These are phyloP conservation scores for Scheffersomyces stambukii DNA, from an alignment of 1,139 yeast genomes.

Conservation along the genomic window DNA sequence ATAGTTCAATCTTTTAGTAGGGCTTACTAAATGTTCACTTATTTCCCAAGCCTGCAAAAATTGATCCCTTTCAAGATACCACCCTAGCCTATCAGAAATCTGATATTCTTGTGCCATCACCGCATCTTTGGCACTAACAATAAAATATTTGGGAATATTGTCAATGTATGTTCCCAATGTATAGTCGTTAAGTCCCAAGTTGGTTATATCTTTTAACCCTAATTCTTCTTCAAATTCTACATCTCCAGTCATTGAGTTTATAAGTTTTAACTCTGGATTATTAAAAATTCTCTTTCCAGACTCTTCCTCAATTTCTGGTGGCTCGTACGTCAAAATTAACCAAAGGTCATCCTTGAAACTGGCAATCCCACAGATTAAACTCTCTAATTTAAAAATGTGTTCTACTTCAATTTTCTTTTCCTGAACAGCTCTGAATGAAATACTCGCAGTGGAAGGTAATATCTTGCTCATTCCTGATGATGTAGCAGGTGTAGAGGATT, in stretches of 20 bases:
- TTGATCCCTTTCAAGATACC: conserved; percentile 58
- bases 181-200: conserved; percentile 77
- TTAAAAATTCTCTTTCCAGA: conserved; percentile 25
- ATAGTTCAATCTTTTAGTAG: conserved; percentile 48
- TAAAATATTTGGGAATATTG: conserved; percentile 45
- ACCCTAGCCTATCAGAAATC: conserved; percentile 61
- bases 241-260: conserved; percentile 63
- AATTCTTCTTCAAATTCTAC: conserved; percentile 84
- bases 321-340: conserved; percentile 55
- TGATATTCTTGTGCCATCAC: conserved; percentile 71
- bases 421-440: conserved; percentile 50
- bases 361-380: conserved; percentile 73
- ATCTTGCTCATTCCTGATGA: conserved; percentile 29
- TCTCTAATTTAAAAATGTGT: conserved; percentile 50
- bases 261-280: conserved; percentile 68
- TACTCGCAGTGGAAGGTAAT: conserved; percentile 65
- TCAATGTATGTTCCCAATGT: conserved; percentile 52
- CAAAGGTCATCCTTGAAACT: conserved; percentile 65
- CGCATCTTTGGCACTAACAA: conserved; percentile 80
- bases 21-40: conserved; percentile 52
- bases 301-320: conserved; percentile 28
- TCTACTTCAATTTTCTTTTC: conserved; percentile 60
- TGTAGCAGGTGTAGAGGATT: conserved; percentile 10
- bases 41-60: conserved; percentile 76
- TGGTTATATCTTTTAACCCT: conserved; percentile 53